Evolutionary conservation across 2,329 filamentous ascomycete species (phyloP), one percentile per base, ranked within the genome.

Genomic region (Claviceps sp.): DNA sequence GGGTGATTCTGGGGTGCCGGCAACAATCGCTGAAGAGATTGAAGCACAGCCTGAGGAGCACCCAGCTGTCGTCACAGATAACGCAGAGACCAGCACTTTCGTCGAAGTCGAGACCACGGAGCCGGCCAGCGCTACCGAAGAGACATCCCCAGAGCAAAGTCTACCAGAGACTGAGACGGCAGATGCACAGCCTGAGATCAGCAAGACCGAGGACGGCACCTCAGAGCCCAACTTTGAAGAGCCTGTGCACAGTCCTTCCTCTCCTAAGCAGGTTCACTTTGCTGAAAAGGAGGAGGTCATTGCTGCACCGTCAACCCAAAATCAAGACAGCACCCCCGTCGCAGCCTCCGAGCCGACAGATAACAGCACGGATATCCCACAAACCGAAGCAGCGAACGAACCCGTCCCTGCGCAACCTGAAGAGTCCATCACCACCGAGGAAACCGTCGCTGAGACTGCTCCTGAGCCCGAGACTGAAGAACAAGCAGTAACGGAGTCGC

Each of bases 181-280:
- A 30, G 49, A 50, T 10, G 16, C 26, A 42, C 38, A 30, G 13
- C 40, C 26, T 4, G 48, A 50, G 13, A 7, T 17, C 11, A n/a
- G 14, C 4, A 38, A 19, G 22, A 4, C 48, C 16, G 40, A 50
- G 17, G 30, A 17, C 26, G 40, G n/a, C 14, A 8, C 40, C 16
- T n/a, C 41, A 13, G 24, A 43, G 26, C 11, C 26, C 11, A 50
- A 38, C n/a, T 4, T 2, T 38, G 42, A 46, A 8, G 19, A 50
- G 14, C 37, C 16, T 16, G 38, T 17, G 24, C 17, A 45, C 1
- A 41, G n/a, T 17, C 43, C n/a, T 26, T 5, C 43, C n/a, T 37
- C 44, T 8, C 44, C 52, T 13, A 54, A 56, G 47, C 50, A 56
- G 19, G 52, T 54, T 46, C 52, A 54, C 16, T 56, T 54, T 46